phyloP scores from a whole-genome alignment of 192 early-diverging fungal species.

The Anaeromyces robustus region DNA sequence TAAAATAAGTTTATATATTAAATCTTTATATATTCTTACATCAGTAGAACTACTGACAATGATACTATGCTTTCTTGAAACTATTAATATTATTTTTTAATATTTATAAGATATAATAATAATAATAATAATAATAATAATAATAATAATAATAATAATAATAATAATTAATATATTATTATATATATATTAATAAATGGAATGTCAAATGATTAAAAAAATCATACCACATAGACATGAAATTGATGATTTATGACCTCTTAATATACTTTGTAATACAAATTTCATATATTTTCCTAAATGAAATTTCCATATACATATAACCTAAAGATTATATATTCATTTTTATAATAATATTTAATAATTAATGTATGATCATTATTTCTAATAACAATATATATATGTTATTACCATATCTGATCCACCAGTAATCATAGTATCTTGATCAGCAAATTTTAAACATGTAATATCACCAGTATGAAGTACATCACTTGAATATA shows the following conservation, averaged over 20 bases:
- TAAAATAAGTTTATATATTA: neutral
- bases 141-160: no score
- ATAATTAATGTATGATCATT: constrained; percentile 1
- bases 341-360: no score
- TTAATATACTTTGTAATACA: constrained; percentile 27
- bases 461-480: constrained; percentile 38
- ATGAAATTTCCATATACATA: constrained; percentile 40
- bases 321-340: constrained; percentile 19
- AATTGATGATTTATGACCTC: constrained; percentile 37
- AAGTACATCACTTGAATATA: constrained; percentile 7
- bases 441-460: constrained; percentile 37
- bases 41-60: constrained; percentile 39
- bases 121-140: no score
- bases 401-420: constrained; percentile 21
- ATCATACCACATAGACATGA: constrained; percentile 5
- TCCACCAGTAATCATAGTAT: constrained; percentile 42
- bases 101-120: no score
- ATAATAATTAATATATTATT: no score
- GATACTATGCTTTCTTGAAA: constrained; percentile 38
- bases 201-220: no score
- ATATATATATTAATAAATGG: no score
- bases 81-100: constrained; percentile 6
- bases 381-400: neutral
- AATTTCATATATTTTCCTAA: constrained; percentile 24
- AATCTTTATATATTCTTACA: neutral